Conservation (phyloP, 163 green algal genomes). For the Coccomyxa subellipsoidea region DNA sequence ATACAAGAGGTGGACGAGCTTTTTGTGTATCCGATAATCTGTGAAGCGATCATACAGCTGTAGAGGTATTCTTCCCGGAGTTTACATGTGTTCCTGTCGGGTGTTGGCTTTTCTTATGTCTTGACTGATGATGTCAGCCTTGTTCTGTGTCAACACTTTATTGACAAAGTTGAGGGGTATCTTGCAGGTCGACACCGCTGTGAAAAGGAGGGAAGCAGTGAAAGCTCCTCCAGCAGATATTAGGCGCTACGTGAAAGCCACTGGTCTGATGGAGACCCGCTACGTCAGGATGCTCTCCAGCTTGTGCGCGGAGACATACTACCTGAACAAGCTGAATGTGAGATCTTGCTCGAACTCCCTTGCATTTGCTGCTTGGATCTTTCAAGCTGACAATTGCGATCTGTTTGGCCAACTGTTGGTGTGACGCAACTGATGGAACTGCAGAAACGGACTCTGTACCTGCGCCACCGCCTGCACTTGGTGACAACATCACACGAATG, state of each 20-base stretch:
- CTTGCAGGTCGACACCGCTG: neutral
- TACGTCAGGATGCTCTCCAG: conserved; percentile 48
- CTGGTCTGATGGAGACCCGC: conserved; percentile 46
- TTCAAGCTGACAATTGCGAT: too few species aligned
- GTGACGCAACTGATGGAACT: neutral
- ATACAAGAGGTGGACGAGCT: neutral
- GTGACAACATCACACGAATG: conserved; percentile 50
- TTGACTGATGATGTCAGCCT: neutral
- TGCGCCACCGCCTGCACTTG: conserved; percentile 42
- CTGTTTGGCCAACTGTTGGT: too few species aligned
- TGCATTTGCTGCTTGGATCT: neutral
- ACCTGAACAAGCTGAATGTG: conserved; percentile 1
- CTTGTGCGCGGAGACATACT: conserved; percentile 5
- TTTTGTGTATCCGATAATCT: neutral
- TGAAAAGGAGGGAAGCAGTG: neutral
- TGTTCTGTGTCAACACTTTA: neutral
- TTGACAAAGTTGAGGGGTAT: neutral
- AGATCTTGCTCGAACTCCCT: neutral
- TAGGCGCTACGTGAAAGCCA: conserved; percentile 34
- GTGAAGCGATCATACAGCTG: neutral
- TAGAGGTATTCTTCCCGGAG: neutral
- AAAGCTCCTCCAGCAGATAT: conserved; percentile 27
- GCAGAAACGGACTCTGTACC: conserved; percentile 29
- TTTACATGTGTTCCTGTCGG: neutral
- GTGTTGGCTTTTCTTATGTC: neutral